Percentiles rank a stretch among this genome's conserved stretches.
Conservation (phyloP, 441 rosid species). For the Erodium moschatum region DNA sequence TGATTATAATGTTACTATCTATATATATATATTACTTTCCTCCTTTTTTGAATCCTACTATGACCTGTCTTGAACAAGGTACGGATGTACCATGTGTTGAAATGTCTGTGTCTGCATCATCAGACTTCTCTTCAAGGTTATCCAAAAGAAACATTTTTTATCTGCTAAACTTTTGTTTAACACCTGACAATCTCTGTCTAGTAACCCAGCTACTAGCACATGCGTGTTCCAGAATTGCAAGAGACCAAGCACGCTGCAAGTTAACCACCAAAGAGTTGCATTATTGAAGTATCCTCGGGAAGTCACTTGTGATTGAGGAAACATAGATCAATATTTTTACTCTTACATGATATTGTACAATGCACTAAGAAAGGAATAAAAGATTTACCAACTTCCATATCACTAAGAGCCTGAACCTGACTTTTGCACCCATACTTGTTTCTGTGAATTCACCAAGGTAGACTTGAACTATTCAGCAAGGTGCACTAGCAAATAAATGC, state of each 20-base stretch:
- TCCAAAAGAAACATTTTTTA: constrained; percentile 17
- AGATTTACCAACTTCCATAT: constrained; percentile 26
- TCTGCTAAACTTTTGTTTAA: not conserved
- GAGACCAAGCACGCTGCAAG: constrained; percentile 33
- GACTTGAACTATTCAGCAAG: not conserved
- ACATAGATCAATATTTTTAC: not conserved
- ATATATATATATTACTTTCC: constrained; percentile 7
- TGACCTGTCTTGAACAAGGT: constrained; percentile 24
- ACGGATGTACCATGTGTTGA: constrained; percentile 27
- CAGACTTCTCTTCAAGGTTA: constrained; percentile 22
- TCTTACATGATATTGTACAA: not conserved
- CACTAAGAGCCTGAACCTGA: constrained; percentile 54
- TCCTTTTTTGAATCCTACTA: constrained; percentile 19
- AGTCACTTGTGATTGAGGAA: not conserved
- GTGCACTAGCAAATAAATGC: not conserved
- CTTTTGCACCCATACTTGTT: constrained; percentile 80
- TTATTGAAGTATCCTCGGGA: not conserved
- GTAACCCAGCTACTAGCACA: constrained; percentile 29
- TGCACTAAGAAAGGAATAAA: not conserved
- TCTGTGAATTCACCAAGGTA: constrained; percentile 32
- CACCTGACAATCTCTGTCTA: constrained; percentile 12
- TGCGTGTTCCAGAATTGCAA: constrained; percentile 36
- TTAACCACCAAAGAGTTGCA: constrained; percentile 7
- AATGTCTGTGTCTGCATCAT: constrained; percentile 35
- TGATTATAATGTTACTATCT: constrained; percentile 9